Conservation (phyloP, 768 basidiomycete species). For the Amanita subjunquillea region DNA sequence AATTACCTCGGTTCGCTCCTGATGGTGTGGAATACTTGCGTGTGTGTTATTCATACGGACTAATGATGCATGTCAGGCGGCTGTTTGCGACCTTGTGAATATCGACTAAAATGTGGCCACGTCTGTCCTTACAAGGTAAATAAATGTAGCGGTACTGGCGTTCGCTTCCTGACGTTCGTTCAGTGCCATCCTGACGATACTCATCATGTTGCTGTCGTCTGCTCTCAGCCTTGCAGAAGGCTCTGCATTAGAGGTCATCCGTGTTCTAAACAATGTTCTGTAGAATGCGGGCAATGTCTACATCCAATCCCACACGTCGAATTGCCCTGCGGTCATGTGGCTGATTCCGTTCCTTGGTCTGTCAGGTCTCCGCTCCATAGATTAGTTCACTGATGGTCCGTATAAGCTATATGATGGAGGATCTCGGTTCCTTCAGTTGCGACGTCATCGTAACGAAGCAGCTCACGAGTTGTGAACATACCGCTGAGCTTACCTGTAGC, state of each 20-base stretch:
- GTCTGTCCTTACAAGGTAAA: slow-evolving; percentile 50
- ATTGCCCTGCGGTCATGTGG: slow-evolving; percentile 51
- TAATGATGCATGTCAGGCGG: slow-evolving; percentile 31
- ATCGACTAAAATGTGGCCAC: slow-evolving; percentile 50
- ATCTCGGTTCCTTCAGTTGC: slow-evolving; percentile 34
- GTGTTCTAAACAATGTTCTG: slow-evolving; percentile 40
- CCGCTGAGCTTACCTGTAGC: slow-evolving; percentile 34
- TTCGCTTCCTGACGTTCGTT: neutral
- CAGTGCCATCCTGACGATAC: slow-evolving; percentile 58
- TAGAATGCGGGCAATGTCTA: slow-evolving; percentile 41
- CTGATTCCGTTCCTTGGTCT: slow-evolving; percentile 38
- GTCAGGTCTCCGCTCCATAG: slow-evolving; percentile 7
- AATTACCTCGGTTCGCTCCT: slow-evolving; percentile 39
- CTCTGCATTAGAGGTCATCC: slow-evolving; percentile 51
- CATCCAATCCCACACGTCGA: slow-evolving; percentile 34
- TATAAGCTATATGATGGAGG: slow-evolving; percentile 34
- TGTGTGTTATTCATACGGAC: neutral
- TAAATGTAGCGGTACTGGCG: neutral
- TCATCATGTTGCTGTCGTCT: slow-evolving; percentile 36
- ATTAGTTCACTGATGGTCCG: neutral
- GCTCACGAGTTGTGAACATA: slow-evolving; percentile 47
- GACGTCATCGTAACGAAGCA: slow-evolving; percentile 27
- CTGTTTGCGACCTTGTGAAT: slow-evolving; percentile 47
- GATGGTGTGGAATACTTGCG: slow-evolving; percentile 33
- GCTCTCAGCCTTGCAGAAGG: slow-evolving; percentile 36